Base-by-base conservation (phyloP, 2,329 filamentous ascomycete species). In the Penicillium thymicola region DNA sequence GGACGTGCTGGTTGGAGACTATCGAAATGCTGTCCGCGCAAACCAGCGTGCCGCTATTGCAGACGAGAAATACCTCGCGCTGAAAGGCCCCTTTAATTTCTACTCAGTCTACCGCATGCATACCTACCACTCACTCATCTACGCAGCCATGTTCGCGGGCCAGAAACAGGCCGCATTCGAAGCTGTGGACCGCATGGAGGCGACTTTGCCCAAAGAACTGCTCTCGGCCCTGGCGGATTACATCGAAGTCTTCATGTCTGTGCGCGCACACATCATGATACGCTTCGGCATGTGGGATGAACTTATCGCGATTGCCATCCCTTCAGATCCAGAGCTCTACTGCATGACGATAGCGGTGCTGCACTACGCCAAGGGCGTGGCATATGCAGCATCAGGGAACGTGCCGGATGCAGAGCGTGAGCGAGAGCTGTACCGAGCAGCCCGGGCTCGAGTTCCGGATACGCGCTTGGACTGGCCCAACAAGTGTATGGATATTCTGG, bases 161-260 rank as follows among this genome's bases (percentile, higher is more conserved):
- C 83, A 88, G 67, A 87, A 79, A 1, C 69, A 75, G 25, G 76
- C 86, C 11, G 86, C 88, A 0, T 69, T 92, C 2, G 81, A 87
- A 0, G 86, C 87, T 0, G 82, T 83, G 0, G 63, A 67, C 0
- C 75, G 78, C 43, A 79, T 92, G 46, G 87, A 91, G 65, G 73
- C 72, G 0, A 83, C 84, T 0, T 74, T 92, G 4, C 82, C 88
- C 0, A 83, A 87, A 51, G 80, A 81, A 0, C 71, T 92, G 3
- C 76, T 92, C 0, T 87, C 87, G 0, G 87, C 87, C 0, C 91
- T 92, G 88, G 88, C 89, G 0, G 88, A 92, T 70, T 92, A 87
- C 85, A 76, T 92, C 1, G 89, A 92, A 71, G 82, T 82, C 1
- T 91, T 90, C 61, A 72, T 89, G 4, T 81, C 82, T 1, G 84